Percentiles rank a stretch among this genome's conserved stretches.
Evolutionary conservation across 2,329 filamentous ascomycete species (phyloP).

Genomic region (Pestalotiopsis sp.): DNA sequence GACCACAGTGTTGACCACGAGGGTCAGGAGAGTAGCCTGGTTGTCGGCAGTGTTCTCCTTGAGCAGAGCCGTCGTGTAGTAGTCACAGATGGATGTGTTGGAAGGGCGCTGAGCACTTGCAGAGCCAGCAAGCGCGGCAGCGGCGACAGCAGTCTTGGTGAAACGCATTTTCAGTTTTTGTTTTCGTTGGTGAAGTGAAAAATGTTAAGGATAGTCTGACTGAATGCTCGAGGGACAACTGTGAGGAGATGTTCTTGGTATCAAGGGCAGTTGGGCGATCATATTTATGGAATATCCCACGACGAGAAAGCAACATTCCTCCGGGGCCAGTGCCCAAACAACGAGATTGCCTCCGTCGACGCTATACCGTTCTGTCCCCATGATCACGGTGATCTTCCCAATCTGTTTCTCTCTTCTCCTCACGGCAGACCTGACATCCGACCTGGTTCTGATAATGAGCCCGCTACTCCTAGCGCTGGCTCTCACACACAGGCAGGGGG

Average conservation of each 20-base stretch:
- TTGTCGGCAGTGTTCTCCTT: constrained; percentile 61
- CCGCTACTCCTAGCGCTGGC: not conserved
- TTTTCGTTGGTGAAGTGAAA: not conserved
- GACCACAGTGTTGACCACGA: constrained; percentile 65
- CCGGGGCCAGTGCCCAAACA: not conserved
- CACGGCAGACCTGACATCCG: not conserved
- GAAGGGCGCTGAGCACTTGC: constrained; percentile 47
- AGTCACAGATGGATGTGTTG: constrained; percentile 61
- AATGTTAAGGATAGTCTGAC: not conserved
- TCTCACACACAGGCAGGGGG: not conserved
- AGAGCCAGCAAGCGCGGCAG: constrained; percentile 27
- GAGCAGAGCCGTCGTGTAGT: constrained; percentile 63
- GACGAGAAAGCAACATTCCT: not conserved
- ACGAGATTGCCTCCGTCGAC: not conserved
- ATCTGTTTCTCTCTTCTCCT: not conserved
- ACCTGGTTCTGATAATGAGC: not conserved
- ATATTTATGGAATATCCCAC: not conserved
- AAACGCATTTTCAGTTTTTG: constrained; percentile 26
- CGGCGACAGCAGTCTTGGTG: constrained; percentile 23
- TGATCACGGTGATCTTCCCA: not conserved
- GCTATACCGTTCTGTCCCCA: not conserved
- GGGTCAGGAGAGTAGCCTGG: constrained; percentile 56
- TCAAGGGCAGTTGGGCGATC: not conserved
- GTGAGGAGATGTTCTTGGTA: not conserved
- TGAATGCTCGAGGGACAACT: not conserved